These are phyloP conservation scores for Oryza australiensis DNA, from an alignment of 176 grass and related monocot species.

Conservation along the genomic window DNA sequence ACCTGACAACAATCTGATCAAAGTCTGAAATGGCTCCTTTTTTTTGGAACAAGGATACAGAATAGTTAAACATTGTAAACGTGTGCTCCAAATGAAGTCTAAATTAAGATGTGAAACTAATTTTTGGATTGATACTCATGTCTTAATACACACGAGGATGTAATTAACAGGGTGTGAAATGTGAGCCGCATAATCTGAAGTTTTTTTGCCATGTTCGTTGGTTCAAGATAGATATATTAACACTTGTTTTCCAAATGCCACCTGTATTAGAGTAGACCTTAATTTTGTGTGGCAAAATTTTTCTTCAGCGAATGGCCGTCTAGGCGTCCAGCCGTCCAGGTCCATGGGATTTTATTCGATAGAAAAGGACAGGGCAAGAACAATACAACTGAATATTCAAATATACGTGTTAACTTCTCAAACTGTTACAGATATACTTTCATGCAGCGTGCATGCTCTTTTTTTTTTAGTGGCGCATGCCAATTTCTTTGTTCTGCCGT, in stretches of 20 bases:
- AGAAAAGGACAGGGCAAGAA: conserved; percentile 14
- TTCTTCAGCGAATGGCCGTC: neutral
- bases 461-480: no score
- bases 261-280: neutral
- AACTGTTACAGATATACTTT: neutral
- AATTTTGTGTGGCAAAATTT: neutral
- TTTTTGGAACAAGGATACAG: neutral
- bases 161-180: conserved; percentile 6
- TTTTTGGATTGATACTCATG: neutral
- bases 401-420: neutral
- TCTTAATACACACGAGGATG: neutral
- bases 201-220: neutral
- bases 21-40: neutral
- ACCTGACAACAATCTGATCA: neutral
- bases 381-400: conserved; percentile 22
- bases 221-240: neutral
- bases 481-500: neutral
- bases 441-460: neutral
- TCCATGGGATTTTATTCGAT: neutral
- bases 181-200: conserved; percentile 16
- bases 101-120: neutral
- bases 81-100: neutral
- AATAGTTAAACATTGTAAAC: neutral
- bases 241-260: neutral
- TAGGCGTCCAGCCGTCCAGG: neutral